Conservation (phyloP, 2,329 filamentous ascomycete species). For the Penicillium sp. region DNA sequence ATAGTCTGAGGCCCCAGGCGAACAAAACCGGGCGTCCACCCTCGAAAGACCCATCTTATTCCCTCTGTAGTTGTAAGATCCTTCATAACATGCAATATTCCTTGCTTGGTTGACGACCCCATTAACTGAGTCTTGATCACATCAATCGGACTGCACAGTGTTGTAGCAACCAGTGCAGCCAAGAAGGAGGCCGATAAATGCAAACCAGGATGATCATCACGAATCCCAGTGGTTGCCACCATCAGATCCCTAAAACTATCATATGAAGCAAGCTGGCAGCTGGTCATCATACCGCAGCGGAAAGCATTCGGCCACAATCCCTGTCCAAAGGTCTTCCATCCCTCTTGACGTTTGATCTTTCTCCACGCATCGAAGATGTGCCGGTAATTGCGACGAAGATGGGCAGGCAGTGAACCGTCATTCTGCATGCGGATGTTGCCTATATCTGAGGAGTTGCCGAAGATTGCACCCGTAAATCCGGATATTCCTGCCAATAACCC, state of each 20-base stretch:
- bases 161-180: conserved; percentile 79
- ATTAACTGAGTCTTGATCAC: conserved; percentile 89
- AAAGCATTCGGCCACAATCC: conserved; percentile 71
- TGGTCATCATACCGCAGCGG: conserved; percentile 83
- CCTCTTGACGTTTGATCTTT: conserved; percentile 21
- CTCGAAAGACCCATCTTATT: conserved; percentile 80
- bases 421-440: conserved; percentile 28
- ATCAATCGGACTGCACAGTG: conserved; percentile 79
- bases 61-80: conserved; percentile 71
- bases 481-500: conserved; percentile 15
- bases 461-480: conserved; percentile 21
- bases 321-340: conserved; percentile 18
- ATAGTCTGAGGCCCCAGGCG: conserved; percentile 70
- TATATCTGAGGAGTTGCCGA: conserved; percentile 24
- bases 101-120: conserved; percentile 55
- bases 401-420: conserved; percentile 17
- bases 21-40: conserved; percentile 74
- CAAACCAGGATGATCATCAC: conserved; percentile 65
- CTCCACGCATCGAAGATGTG: conserved; percentile 24
- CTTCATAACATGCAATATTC: conserved; percentile 53
- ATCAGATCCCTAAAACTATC: conserved; percentile 75
- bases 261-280: conserved; percentile 78
- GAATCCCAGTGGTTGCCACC: conserved; percentile 62
- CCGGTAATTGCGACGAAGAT: conserved; percentile 18
- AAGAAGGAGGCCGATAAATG: conserved; percentile 76